Evolutionary conservation across 2,329 filamentous ascomycete genomes (phyloP).

Genomic region (Hypoxylon sp.): DNA sequence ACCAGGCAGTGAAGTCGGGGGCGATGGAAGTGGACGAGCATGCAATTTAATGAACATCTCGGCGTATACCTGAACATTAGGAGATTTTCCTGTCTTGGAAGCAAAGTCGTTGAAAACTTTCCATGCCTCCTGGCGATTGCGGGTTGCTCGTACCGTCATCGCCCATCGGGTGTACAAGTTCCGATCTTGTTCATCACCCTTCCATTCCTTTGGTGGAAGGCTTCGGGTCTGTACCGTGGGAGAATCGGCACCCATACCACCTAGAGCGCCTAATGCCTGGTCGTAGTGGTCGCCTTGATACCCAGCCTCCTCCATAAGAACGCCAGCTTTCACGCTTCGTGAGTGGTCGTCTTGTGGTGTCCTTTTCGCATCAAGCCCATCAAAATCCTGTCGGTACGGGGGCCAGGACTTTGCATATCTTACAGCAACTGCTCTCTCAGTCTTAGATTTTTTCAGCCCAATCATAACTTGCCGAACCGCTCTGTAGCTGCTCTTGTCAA

Average conservation of each 20-base stretch:
- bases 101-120: constrained; percentile 48
- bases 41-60: constrained; percentile 74
- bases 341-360: constrained; percentile 68
- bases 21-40: constrained; percentile 52
- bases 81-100: constrained; percentile 41
- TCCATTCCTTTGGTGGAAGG: constrained; percentile 55
- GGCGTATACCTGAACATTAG: constrained; percentile 67
- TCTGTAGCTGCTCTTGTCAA: constrained; percentile 67
- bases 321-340: constrained; percentile 67
- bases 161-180: constrained; percentile 66
- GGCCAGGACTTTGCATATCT: constrained; percentile 71
- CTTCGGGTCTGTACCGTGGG: constrained; percentile 71
- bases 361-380: constrained; percentile 72
- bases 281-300: constrained; percentile 66
- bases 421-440: constrained; percentile 64
- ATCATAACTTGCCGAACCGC: constrained; percentile 69
- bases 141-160: constrained; percentile 70
- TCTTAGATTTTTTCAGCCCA: constrained; percentile 66
- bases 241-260: constrained; percentile 66
- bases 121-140: constrained; percentile 75
- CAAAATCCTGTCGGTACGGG: constrained; percentile 70
- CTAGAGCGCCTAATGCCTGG: constrained; percentile 65
- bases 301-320: constrained; percentile 70
- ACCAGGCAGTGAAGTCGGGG: constrained; percentile 66
- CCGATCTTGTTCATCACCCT: constrained; percentile 46